Percentiles rank a stretch among this genome's conserved stretches.
phyloP scores from a whole-genome alignment of 139 green algal species.

The Eudorina sp. region DNA sequence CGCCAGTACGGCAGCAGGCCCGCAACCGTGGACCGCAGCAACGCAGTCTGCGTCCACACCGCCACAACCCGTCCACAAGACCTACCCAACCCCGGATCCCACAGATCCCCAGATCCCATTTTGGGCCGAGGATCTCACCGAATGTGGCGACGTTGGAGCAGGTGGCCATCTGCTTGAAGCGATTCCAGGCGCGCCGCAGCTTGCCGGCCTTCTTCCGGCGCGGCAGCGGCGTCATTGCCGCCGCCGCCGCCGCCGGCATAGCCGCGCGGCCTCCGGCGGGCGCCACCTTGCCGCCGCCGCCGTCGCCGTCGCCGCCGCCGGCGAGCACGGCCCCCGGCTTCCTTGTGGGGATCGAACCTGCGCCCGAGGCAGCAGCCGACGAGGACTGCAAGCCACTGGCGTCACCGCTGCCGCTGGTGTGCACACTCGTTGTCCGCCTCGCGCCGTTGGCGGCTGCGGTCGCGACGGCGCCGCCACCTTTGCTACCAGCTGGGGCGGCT shows the following conservation, averaged over 20 bases:
- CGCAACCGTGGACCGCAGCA: no score
- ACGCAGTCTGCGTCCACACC: no score
- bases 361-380: neutral
- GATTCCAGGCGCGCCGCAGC: neutral
- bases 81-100: no score
- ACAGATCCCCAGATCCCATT: no score
- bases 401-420: neutral
- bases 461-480: neutral
- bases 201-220: neutral
- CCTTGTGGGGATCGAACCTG: no score
- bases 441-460: neutral
- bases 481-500: neutral
- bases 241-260: neutral
- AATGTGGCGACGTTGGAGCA: slow-evolving; percentile 37
- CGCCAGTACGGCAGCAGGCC: no score
- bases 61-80: no score
- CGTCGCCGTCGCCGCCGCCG: neutral
- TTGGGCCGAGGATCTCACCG: no score
- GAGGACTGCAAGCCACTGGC: neutral
- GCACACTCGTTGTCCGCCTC: neutral
- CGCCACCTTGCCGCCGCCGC: neutral
- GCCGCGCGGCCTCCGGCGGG: neutral
- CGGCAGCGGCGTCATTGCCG: neutral
- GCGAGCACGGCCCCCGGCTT: neutral
- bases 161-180: slow-evolving; percentile 6